Conservation (phyloP, 179 eudicot genomes). For the Carnegiea gigantea region DNA sequence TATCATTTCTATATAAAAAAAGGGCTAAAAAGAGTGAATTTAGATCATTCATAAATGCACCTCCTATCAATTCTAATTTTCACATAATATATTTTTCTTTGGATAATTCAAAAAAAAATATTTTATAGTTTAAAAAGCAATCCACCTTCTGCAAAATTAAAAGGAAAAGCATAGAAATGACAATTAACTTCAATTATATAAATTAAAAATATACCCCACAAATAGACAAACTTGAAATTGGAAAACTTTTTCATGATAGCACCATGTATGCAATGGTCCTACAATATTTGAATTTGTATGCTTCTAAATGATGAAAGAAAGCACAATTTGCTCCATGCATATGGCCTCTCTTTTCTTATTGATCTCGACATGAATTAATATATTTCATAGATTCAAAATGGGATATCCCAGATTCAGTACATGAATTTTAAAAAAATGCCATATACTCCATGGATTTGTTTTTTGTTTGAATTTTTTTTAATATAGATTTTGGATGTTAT, state of each 20-base stretch:
- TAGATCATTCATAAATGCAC: too few relatives aligned
- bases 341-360: background rate
- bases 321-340: slow-evolving; percentile 1
- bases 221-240: slow-evolving; percentile 13
- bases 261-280: background rate
- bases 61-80: too few relatives aligned
- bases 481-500: too few relatives aligned
- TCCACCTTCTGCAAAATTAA: background rate
- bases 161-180: background rate
- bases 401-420: background rate
- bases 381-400: background rate
- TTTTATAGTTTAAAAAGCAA: background rate
- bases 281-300: slow-evolving; percentile 10
- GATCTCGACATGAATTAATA: background rate
- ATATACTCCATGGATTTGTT: background rate
- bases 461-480: too few relatives aligned
- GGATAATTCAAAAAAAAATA: too few relatives aligned
- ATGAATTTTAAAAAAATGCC: background rate
- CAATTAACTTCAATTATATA: background rate
- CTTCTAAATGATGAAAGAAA: background rate
- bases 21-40: too few relatives aligned
- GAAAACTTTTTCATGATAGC: background rate
- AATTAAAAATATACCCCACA: slow-evolving; percentile 5
- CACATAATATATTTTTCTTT: too few relatives aligned
- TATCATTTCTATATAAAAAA: too few relatives aligned